Base-by-base conservation (phyloP, 2,329 filamentous ascomycete genomes). In the Curvularia lunata region DNA sequence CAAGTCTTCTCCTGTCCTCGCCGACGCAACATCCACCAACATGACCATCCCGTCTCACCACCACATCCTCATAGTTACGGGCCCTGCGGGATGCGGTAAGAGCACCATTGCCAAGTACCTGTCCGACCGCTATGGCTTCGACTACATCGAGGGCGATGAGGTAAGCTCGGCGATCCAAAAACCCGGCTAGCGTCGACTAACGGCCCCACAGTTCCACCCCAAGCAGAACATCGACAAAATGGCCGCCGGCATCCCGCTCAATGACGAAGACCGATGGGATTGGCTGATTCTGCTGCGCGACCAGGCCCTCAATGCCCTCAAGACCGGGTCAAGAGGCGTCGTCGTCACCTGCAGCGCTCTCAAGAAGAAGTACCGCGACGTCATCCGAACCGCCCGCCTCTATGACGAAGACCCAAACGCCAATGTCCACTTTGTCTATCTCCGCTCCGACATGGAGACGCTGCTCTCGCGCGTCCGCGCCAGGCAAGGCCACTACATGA, bases 271-370 rank as follows among this genome's bases (percentile, higher is more conserved):
- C 79, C 90, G 95, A 63, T 98, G 95, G 95, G 94, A 97, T 81
- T 99, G 95, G 95, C 87, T 99, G 18, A 81, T 82, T 53, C 65
- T 76, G 6, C 76, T 83, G 9, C 79, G 81, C 64, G 78, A 82
- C 63, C 70, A 80, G 65, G 76, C 80, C 4, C 67, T 82, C 59
- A 63, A 59, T 18, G 66, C 75, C 5, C 64, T 80, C 45, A 67
- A 71, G 47, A 45, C 71, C 2, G 74, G 76, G 7, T 66, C 74
- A 27, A 68, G 75, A 27, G 80, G 92, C 48, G 95, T 97, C n/a
- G 91, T 99, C 48, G 85, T 99, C 59, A 97, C 95, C 52, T 99
- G 95, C 84, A 97, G 92, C 12, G 95, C 94, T 1, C 85, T 99
- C 52, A 98, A 98, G 84, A 91, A 91, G 76, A 97, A 96, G 80